phyloP scores from a whole-genome alignment of 2,329 filamentous ascomycete genomes.

The Arthroderma sp. region DNA sequence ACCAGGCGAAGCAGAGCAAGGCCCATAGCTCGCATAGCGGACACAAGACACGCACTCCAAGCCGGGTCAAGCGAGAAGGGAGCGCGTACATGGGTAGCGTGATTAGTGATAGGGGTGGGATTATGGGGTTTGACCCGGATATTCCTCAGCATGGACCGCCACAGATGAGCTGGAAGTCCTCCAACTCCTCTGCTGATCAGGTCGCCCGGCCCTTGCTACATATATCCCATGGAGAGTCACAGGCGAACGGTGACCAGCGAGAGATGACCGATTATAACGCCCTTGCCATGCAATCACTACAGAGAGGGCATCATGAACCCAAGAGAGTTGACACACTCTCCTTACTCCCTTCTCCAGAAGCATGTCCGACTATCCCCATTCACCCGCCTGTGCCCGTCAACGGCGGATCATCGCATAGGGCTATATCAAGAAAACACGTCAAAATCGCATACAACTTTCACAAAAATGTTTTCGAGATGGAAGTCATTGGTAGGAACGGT shows the following conservation, averaged over 20 bases:
- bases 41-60: constrained; percentile 34
- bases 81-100: constrained; percentile 39
- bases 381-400: constrained; percentile 42
- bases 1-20: constrained; percentile 32
- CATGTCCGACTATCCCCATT: constrained; percentile 48
- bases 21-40: constrained; percentile 38
- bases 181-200: constrained; percentile 33
- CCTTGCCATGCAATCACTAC: constrained; percentile 35
- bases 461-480: constrained; percentile 45
- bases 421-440: constrained; percentile 51
- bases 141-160: constrained; percentile 30
- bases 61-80: constrained; percentile 34
- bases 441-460: constrained; percentile 50
- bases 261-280: constrained; percentile 35
- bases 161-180: constrained; percentile 37
- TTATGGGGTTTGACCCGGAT: constrained; percentile 39
- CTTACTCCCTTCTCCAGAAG: constrained; percentile 40
- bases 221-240: constrained; percentile 13
- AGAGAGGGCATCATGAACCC: constrained; percentile 11
- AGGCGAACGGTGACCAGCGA: constrained; percentile 8
- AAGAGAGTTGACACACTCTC: constrained; percentile 37
- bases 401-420: constrained; percentile 41
- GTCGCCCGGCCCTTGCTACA: constrained; percentile 22
- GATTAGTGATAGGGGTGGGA: constrained; percentile 45
- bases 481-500: constrained; percentile 48